These are phyloP conservation scores for Polytrichum commune DNA, from an alignment of 225 moss, liverwort and hornwort genomes.

Conservation along the genomic window DNA sequence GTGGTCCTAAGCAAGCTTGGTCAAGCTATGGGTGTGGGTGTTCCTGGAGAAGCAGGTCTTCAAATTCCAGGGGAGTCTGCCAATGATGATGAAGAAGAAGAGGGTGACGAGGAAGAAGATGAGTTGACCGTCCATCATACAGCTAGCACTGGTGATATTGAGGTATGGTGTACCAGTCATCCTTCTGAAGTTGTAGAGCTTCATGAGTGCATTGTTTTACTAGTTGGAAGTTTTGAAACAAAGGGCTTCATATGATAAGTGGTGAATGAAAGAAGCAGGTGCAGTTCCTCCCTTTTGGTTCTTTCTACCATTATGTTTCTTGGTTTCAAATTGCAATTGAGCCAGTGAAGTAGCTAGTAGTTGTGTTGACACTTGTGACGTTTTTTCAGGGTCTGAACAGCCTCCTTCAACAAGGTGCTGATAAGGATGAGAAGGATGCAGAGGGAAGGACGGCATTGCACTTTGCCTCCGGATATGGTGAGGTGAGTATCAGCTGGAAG, in stretches of 20 bases:
- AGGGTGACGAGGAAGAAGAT: slow-evolving; percentile 86
- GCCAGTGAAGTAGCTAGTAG: no score
- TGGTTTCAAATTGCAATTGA: no score
- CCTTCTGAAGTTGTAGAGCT: background rate
- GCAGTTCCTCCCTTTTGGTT: no score
- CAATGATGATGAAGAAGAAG: slow-evolving; percentile 73
- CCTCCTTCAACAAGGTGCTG: slow-evolving; percentile 79
- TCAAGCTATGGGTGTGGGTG: slow-evolving; percentile 95
- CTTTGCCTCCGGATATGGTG: slow-evolving; percentile 98
- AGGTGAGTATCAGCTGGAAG: slow-evolving; percentile 43
- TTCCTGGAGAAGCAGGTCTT: slow-evolving; percentile 64
- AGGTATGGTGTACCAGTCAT: slow-evolving; percentile 38
- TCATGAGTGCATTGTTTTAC: no score
- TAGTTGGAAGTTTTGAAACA: no score
- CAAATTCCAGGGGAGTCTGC: slow-evolving; percentile 52
- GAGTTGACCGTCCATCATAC: slow-evolving; percentile 87
- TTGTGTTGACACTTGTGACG: no score
- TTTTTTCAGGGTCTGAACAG: slow-evolving; percentile 67
- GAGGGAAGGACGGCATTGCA: slow-evolving; percentile 98
- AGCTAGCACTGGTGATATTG: slow-evolving; percentile 93
- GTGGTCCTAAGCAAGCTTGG: slow-evolving; percentile 89
- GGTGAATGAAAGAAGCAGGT: no score
- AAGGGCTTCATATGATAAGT: no score
- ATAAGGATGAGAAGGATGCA: slow-evolving; percentile 95
- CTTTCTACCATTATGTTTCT: no score